Percentiles rank a stretch among this genome's conserved stretches.
Evolutionary conservation across 306 rosid species (phyloP).

Genomic region (Carpinus fangiana): DNA sequence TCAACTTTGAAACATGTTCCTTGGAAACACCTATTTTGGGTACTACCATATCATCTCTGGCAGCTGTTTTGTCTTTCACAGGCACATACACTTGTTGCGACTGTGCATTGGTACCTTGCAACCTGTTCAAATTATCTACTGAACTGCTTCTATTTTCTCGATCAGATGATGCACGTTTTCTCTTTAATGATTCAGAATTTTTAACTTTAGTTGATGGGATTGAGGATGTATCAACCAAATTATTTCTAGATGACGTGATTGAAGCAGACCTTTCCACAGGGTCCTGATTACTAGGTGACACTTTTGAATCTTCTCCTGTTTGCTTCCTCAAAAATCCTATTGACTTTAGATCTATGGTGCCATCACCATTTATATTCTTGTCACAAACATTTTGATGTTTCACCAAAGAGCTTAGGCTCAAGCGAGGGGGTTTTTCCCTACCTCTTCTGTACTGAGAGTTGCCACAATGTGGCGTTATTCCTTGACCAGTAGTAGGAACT

Average conservation of each 20-base stretch:
- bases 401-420: conserved; percentile 33
- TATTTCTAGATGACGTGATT: conserved; percentile 32
- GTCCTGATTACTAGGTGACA: conserved; percentile 30
- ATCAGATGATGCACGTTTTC: conserved; percentile 23
- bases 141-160: conserved; percentile 37
- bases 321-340: conserved; percentile 29
- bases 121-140: conserved; percentile 37
- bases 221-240: conserved; percentile 28
- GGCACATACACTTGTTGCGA: conserved; percentile 23
- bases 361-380: conserved; percentile 26
- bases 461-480: conserved; percentile 22
- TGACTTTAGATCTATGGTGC: conserved; percentile 32
- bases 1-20: conserved; percentile 16
- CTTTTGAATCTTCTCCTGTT: conserved; percentile 31
- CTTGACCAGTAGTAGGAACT: conserved; percentile 30
- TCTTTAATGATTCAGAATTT: conserved; percentile 33
- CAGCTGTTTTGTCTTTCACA: conserved; percentile 32
- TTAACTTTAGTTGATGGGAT: conserved; percentile 28
- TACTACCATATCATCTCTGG: conserved; percentile 32
- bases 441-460: conserved; percentile 24
- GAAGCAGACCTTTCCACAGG: conserved; percentile 33
- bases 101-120: conserved; percentile 31
- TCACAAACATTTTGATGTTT: conserved; percentile 34
- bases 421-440: conserved; percentile 28
- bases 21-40: background rate